Percentiles rank a stretch among this genome's conserved stretches.
Conservation (phyloP, 75 land plant genomes). For the Adiantum capillusveneris region DNA sequence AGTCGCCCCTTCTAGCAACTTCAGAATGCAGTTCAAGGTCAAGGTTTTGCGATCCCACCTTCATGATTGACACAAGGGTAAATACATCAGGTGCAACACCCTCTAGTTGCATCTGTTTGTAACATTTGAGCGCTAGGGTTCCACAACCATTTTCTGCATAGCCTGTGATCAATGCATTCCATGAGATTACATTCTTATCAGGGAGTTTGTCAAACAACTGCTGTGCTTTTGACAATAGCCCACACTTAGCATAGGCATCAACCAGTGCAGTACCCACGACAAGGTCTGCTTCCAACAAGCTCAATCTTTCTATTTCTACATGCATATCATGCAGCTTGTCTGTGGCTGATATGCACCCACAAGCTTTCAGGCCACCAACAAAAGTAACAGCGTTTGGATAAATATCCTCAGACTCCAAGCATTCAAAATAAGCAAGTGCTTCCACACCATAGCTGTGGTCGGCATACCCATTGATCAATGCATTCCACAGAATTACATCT, state of each 20-base stretch:
- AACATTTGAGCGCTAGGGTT: conserved; percentile 21
- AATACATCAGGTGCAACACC: background rate
- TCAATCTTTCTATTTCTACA: conserved; percentile 17
- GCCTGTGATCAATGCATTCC: conserved; percentile 37
- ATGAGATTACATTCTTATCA: conserved; percentile 22
- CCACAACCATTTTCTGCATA: conserved; percentile 29
- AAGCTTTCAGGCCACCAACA: conserved; percentile 21
- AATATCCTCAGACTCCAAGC: conserved; percentile 20
- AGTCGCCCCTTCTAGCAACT: background rate
- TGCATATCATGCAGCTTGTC: conserved; percentile 21
- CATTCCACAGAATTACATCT: conserved; percentile 39
- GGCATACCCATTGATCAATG: conserved; percentile 24
- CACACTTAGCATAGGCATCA: conserved; percentile 46
- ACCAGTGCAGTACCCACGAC: conserved; percentile 24
- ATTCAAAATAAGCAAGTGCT: conserved; percentile 14
- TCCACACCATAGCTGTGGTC: conserved; percentile 19
- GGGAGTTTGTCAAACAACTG: conserved; percentile 24
- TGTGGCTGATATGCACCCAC: background rate
- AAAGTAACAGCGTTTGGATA: conserved; percentile 27
- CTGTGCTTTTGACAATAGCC: conserved; percentile 19
- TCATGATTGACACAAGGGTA: too few species aligned
- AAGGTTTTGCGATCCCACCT: too few species aligned
- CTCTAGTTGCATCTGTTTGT: conserved; percentile 15
- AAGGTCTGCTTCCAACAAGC: conserved; percentile 14
- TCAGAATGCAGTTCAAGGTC: background rate